These are phyloP conservation scores for Aspergillus flavus DNA, from an alignment of 2,329 filamentous ascomycete genomes.

Conservation along the genomic window DNA sequence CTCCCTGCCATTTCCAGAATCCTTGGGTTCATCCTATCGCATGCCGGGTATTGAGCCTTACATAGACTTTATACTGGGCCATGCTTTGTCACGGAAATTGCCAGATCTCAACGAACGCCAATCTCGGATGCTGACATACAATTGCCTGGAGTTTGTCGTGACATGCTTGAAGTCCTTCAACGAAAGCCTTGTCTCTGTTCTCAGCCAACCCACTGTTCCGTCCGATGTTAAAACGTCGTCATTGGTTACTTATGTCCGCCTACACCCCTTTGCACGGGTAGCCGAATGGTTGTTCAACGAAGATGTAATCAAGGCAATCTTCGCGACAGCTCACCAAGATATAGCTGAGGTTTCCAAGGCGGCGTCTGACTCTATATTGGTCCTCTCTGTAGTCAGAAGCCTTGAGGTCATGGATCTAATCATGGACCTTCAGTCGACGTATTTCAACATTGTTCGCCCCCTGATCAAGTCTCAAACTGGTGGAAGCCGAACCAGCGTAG, in stretches of 20 bases:
- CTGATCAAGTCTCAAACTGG: constrained; percentile 69
- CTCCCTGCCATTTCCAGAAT: constrained; percentile 81
- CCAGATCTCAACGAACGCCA: constrained; percentile 71
- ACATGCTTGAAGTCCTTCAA: constrained; percentile 86
- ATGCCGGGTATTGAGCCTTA: constrained; percentile 89
- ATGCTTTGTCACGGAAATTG: constrained; percentile 70
- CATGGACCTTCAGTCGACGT: constrained; percentile 86
- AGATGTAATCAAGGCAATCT: constrained; percentile 77
- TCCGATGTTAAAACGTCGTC: constrained; percentile 75
- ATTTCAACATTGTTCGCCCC: constrained; percentile 83
- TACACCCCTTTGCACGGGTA: constrained; percentile 90
- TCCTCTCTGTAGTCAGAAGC: constrained; percentile 76
- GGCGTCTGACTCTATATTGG: constrained; percentile 75
- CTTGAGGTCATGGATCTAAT: constrained; percentile 82
- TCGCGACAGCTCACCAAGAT: constrained; percentile 77
- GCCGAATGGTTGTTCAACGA: constrained; percentile 99
- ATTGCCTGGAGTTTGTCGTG: constrained; percentile 81
- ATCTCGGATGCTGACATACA: constrained; percentile 71
- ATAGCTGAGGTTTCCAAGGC: constrained; percentile 71
- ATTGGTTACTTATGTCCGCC: constrained; percentile 75
- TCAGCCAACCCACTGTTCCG: constrained; percentile 73
- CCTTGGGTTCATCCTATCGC: constrained; percentile 74
- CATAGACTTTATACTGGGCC: constrained; percentile 84
- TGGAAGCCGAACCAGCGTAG: constrained; percentile 62
- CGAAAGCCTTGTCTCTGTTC: constrained; percentile 85